Base-by-base conservation (phyloP, 2,329 filamentous ascomycete species). In the Pyrenochaeta sp. region DNA sequence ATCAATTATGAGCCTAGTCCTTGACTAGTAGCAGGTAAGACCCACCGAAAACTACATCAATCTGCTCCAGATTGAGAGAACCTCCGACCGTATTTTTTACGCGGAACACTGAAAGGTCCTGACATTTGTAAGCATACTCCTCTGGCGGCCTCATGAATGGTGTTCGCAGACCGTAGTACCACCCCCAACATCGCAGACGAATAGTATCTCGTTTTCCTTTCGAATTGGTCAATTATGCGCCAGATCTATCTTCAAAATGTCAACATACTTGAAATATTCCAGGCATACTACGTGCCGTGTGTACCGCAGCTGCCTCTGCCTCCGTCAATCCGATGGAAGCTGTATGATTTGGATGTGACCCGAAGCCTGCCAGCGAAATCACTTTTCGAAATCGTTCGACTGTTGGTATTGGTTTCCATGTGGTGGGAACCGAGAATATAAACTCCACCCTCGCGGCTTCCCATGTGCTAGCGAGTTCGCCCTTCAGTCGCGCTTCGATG, bases 381-480 rank as follows among this genome's bases (percentile, higher is more conserved):
- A 82, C 77, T 1, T 65, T 63, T 51, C 81, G 79, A 68, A 84
- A 85, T 4, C 66, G 68, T 63, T 85, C 83, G 47, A 85, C 79
- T 2, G 81, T 79, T 4, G 76, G 75, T 55, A 81, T 74, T 1
- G 73, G 80, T 5, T 75, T 77, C 83, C 83, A 86, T 0, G 83
- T 85, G 1, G 83, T 85, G 0, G 83, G 83, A 1, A 85, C 82
- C 33, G 80, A 83, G 66, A 85, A 85, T 7, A 85, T 70, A 58
- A 85, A 86, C 37, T 81, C 77, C 2, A 85, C 79, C 0, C 70
- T 71, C 49, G 82, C 75, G 65, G 65, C 14, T 62, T 62, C 6
- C 78, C 77, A 42, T 43, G 66, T 21, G 68, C 71, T 63, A 74
- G 77, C 64, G 7, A 71, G 78, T 27, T 79, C 76, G 2, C 58